Evolutionary conservation across 768 basidiomycete genomes (phyloP), one percentile per base, ranked within the genome.

Genomic region (Sutorius australiensis): DNA sequence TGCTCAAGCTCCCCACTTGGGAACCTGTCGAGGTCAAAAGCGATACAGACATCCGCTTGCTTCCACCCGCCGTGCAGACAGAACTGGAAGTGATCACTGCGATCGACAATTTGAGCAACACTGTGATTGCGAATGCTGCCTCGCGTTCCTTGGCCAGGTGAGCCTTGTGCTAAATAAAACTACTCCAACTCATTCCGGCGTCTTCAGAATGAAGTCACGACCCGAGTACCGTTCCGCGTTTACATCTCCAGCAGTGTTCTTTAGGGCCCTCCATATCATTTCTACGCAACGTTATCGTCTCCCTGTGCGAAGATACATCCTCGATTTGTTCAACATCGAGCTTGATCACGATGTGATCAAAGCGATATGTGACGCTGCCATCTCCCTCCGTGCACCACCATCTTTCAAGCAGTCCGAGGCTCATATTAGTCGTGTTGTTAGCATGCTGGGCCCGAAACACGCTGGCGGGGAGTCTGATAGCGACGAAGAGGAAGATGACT

Each of bases 91-190:
- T 92, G 28, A 79, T 95, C 60, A 86, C 87, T 5, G 90, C 92
- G 5, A 90, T 99, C 46, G 88, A 93, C 61, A 98, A 98, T 66
- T 76, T 99, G 38, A 86, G 89, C 28, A 99, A 99, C 66, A 92
- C 94, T 17, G 94, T 98, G 46, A 89, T 98, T 53, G 94, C 95
- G 0, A 95, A 95, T 63, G 83, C 91, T 21, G 94, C 97, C 1
- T 98, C 97, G 21, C 82, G 92, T 42, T 87, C 92, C 16, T 75
- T 99, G 36, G 86, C 92, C 28, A 83, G 82, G 93, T 94, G 63
- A 57, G 79, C 68, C 37, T 42, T 50, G 49, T 39, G 19, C 6
- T 13, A 9, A 48, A 34, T 24, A 19, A 27, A 1, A 21, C 30
- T 12, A 9, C 10, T 17, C 11, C 34, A 38, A 30, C 49, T 60